These are phyloP conservation scores for Malassezia brasiliensis DNA, from an alignment of 1,284 basidiomycete genomes.

Conservation along the genomic window DNA sequence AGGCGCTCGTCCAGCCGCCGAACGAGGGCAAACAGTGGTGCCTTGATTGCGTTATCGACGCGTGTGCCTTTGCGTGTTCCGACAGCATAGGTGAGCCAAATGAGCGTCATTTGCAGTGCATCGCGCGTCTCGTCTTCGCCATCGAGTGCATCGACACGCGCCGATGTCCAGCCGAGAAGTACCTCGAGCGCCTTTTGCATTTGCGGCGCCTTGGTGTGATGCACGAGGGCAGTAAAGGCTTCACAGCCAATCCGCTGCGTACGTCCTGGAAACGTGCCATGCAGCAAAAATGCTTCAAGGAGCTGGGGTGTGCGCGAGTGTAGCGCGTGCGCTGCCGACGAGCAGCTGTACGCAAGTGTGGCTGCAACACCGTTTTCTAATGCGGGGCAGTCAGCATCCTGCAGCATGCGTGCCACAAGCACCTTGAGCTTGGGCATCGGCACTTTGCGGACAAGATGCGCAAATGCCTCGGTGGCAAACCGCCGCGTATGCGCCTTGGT, in stretches of 20 bases:
- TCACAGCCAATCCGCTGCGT: slow-evolving; percentile 17
- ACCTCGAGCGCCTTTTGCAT: slow-evolving; percentile 28
- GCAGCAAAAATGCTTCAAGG: background rate
- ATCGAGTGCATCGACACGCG: background rate
- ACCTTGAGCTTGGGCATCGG: slow-evolving; percentile 25
- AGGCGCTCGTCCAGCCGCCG: slow-evolving; percentile 15
- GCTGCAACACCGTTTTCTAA: slow-evolving; percentile 34
- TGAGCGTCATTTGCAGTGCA: slow-evolving; percentile 20
- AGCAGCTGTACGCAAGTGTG: slow-evolving; percentile 40
- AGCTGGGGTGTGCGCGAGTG: slow-evolving; percentile 11
- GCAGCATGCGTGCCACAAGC: slow-evolving; percentile 27
- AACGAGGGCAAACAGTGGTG: slow-evolving; percentile 27
- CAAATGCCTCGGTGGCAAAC: slow-evolving; percentile 44
- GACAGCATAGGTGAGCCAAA: slow-evolving; percentile 30
- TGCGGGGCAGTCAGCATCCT: slow-evolving; percentile 19
- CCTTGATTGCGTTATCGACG: slow-evolving; percentile 27
- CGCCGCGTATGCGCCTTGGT: slow-evolving; percentile 34
- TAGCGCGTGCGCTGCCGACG: slow-evolving; percentile 13
- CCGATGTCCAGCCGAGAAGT: slow-evolving; percentile 14
- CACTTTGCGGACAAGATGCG: slow-evolving; percentile 42
- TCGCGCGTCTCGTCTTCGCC: background rate
- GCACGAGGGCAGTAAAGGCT: slow-evolving; percentile 36
- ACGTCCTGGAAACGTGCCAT: background rate
- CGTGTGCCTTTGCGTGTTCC: slow-evolving; percentile 42
- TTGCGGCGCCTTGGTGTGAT: slow-evolving; percentile 30